Percentiles rank a stretch among this genome's conserved stretches.
Conservation (phyloP, 2,329 filamentous ascomycete species). For the Calonectria hongkongensis region DNA sequence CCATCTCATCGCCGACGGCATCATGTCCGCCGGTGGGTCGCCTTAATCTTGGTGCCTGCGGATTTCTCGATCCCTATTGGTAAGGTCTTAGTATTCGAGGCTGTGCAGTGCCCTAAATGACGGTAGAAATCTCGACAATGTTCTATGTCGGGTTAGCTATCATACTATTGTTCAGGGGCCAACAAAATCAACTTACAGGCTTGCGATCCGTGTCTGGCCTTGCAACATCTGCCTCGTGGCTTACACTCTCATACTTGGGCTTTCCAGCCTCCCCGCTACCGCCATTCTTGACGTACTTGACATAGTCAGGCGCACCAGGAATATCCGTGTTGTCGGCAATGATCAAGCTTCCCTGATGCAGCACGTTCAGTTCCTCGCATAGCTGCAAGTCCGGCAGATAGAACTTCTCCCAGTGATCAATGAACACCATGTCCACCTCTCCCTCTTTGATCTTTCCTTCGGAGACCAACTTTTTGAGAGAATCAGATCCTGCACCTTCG, state of each 20-base stretch:
- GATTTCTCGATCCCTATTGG: background rate
- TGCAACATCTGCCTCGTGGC: background rate
- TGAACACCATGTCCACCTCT: conserved; percentile 10
- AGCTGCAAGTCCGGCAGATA: conserved; percentile 9
- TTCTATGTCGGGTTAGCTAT: background rate
- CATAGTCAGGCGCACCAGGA: conserved; percentile 4
- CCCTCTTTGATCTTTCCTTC: conserved; percentile 5
- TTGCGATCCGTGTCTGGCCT: conserved; percentile 1
- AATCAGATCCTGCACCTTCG: conserved; percentile 6
- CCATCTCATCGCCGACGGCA: background rate
- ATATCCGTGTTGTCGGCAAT: conserved; percentile 17
- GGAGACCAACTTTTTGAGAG: background rate
- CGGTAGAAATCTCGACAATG: conserved; percentile 12
- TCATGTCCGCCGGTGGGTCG: background rate
- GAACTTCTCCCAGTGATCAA: conserved; percentile 19
- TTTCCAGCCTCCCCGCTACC: conserved; percentile 7
- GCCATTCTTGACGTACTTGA: conserved; percentile 11
- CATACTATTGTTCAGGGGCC: background rate
- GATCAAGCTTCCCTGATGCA: conserved; percentile 6
- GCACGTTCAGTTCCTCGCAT: conserved; percentile 8
- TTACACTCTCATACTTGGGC: background rate
- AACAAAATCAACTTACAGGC: background rate
- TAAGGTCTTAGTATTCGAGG: background rate
- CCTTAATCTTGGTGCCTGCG: background rate
- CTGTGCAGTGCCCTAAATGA: background rate